Evolutionary conservation across 2,329 filamentous ascomycete species (phyloP).

Genomic region (Paecilomyces variotii): DNA sequence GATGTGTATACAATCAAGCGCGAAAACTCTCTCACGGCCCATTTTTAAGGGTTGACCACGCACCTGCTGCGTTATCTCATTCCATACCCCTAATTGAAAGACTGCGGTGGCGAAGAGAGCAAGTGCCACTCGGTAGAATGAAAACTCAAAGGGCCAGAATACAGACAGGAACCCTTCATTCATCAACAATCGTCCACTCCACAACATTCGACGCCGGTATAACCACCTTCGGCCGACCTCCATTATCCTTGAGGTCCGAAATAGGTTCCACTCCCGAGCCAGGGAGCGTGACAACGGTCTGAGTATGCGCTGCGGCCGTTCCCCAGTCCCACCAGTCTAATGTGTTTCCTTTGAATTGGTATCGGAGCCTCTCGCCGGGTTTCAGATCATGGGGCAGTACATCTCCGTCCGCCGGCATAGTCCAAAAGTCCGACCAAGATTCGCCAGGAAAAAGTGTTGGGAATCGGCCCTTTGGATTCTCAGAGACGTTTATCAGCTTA

Average conservation of each 20-base stretch:
- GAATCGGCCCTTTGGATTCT: not conserved
- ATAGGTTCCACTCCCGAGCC: conserved; percentile 2
- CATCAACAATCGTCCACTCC: not conserved
- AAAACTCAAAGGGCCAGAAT: not conserved
- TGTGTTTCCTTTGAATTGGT: conserved; percentile 3
- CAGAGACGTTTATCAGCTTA: not conserved
- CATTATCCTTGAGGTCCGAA: conserved; percentile 2
- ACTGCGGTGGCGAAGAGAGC: not conserved
- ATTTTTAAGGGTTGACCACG: too few relatives aligned
- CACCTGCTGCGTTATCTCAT: not conserved
- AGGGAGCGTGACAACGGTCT: conserved; percentile 4
- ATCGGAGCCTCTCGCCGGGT: conserved; percentile 3
- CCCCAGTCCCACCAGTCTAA: conserved; percentile 3
- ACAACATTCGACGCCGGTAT: conserved; percentile 7
- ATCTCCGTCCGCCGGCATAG: not conserved
- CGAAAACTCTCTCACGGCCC: too few relatives aligned
- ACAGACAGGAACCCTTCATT: not conserved
- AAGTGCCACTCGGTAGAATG: not conserved
- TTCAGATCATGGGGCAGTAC: not conserved
- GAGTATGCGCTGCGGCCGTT: not conserved
- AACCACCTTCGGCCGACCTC: conserved; percentile 1
- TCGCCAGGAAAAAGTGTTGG: not conserved
- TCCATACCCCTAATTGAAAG: not conserved
- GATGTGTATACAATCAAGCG: too few relatives aligned
- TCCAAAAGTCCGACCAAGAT: conserved; percentile 3